A percentile compares a stretch with the other conserved stretches of the same genome.
Conservation (phyloP, 2,329 filamentous ascomycete genomes). For the Arthrinium puccinioides region DNA sequence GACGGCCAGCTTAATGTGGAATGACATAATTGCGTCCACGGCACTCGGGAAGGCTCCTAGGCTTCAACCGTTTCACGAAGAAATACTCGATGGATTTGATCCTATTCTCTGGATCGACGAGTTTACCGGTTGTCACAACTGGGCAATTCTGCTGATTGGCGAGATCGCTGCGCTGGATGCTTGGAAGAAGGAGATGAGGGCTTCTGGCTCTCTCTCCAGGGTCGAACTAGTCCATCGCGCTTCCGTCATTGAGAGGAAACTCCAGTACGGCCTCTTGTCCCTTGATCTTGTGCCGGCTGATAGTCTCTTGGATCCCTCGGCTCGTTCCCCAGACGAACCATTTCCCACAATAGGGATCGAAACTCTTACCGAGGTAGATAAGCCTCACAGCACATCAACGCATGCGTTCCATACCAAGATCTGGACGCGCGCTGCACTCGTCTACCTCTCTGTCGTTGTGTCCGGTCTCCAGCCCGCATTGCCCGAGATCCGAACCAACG, state of each 20-base stretch:
- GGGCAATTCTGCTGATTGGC: slow-evolving; percentile 46
- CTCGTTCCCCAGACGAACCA: slow-evolving; percentile 8
- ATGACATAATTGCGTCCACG: slow-evolving; percentile 43
- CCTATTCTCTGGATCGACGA: slow-evolving; percentile 37
- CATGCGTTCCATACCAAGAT: slow-evolving; percentile 15
- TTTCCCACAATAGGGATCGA: slow-evolving; percentile 10
- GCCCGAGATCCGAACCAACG: slow-evolving; percentile 12
- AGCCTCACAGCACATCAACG: slow-evolving; percentile 6
- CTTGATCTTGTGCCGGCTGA: slow-evolving; percentile 4
- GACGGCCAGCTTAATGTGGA: slow-evolving; percentile 36
- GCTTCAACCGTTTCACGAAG: slow-evolving; percentile 32
- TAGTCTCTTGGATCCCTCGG: slow-evolving; percentile 9
- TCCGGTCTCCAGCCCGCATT: slow-evolving; percentile 14
- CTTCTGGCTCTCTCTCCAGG: slow-evolving; percentile 34
- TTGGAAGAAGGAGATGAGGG: slow-evolving; percentile 50
- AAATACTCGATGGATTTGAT: slow-evolving; percentile 26
- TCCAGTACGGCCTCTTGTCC: slow-evolving; percentile 7
- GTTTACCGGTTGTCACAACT: slow-evolving; percentile 49
- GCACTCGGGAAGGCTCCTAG: slow-evolving; percentile 33
- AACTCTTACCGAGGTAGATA: slow-evolving; percentile 4
- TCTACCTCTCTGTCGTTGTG: slow-evolving; percentile 16
- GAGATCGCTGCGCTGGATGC: slow-evolving; percentile 45
- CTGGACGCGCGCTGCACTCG: slow-evolving; percentile 18
- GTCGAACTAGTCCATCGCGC: slow-evolving; percentile 13
- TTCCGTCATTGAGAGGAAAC: slow-evolving; percentile 8